Percentiles rank a stretch among this genome's conserved stretches.
Conservation (phyloP, 106 monocot genomes). For the Dioscorea zingiberensis region DNA sequence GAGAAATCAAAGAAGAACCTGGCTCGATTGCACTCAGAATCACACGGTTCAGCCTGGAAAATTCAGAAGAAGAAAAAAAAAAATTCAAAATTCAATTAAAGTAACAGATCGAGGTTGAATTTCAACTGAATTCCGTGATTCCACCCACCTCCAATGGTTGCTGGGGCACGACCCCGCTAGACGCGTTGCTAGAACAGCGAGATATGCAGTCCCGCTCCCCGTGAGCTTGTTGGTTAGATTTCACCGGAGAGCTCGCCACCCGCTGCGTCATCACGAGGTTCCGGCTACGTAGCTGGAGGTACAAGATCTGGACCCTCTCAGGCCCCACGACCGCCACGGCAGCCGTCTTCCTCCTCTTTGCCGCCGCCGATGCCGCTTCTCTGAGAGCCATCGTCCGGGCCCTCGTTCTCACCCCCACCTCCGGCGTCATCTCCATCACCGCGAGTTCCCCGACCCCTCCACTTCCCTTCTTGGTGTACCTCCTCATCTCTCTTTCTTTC, state of each 20-base stretch:
- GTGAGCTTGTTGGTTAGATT: neutral
- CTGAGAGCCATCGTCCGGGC: conserved; percentile 6
- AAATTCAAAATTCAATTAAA: neutral
- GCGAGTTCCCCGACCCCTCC: neutral
- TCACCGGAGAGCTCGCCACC: neutral
- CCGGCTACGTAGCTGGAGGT: conserved; percentile 9
- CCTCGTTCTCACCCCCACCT: conserved; percentile 19
- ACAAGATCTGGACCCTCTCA: conserved; percentile 4
- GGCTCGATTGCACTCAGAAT: conserved; percentile 19
- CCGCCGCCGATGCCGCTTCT: conserved; percentile 1
- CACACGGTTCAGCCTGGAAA: conserved; percentile 4
- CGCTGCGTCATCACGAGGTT: conserved; percentile 4
- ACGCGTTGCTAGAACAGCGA: conserved; percentile 29
- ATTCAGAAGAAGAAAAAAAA: conserved; percentile 3
- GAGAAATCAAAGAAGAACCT: conserved; percentile 6
- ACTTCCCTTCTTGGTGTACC: conserved; percentile 4
- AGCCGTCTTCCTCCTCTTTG: conserved; percentile 1
- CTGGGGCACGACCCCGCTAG: conserved; percentile 8
- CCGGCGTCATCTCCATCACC: conserved; percentile 9
- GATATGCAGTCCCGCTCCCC: neutral
- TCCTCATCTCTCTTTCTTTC: neutral
- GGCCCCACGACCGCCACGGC: neutral
- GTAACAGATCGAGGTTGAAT: conserved; percentile 1
- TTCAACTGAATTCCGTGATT: conserved; percentile 9
- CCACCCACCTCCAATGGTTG: conserved; percentile 23